A percentile compares a stretch with the other conserved stretches of the same genome.
phyloP scores from a whole-genome alignment of 306 rosid genomes.

The Vigna reflexopilosa region DNA sequence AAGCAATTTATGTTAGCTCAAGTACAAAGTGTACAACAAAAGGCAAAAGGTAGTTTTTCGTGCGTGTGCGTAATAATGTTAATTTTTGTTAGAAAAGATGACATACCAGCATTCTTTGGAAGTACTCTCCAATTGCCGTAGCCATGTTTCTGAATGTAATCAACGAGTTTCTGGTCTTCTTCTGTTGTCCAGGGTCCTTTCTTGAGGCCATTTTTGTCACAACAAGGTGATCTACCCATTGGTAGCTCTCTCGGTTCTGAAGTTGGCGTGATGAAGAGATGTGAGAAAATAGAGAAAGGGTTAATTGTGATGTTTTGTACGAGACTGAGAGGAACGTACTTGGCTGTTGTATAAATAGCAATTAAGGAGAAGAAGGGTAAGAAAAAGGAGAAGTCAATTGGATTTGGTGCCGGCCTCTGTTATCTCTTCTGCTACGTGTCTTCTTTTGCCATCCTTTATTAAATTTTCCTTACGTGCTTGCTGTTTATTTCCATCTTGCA shows the following conservation, averaged over 20 bases:
- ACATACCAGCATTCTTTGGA: slow-evolving; percentile 87
- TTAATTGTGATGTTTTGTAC: background rate
- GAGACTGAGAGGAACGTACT: slow-evolving; percentile 44
- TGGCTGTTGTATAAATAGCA: slow-evolving; percentile 60
- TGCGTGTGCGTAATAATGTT: background rate
- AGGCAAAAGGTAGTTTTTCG: background rate
- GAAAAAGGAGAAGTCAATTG: slow-evolving; percentile 58
- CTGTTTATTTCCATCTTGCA: background rate
- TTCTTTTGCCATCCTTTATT: slow-evolving; percentile 33
- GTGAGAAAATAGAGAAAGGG: slow-evolving; percentile 33
- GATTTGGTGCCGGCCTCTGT: slow-evolving; percentile 76
- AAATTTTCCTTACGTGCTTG: background rate
- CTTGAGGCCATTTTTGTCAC: slow-evolving; percentile 81
- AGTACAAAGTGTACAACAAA: background rate
- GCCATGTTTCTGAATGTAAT: slow-evolving; percentile 81
- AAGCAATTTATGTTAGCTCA: background rate
- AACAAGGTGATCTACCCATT: slow-evolving; percentile 94
- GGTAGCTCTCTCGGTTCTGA: background rate
- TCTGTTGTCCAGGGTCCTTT: slow-evolving; percentile 96
- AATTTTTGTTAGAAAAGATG: background rate
- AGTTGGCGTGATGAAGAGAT: background rate
- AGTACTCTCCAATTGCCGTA: slow-evolving; percentile 90
- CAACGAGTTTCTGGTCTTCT: slow-evolving; percentile 76
- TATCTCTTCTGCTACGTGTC: slow-evolving; percentile 63
- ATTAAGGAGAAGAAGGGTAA: slow-evolving; percentile 6